Evolutionary conservation across 2,329 filamentous ascomycete genomes (phyloP).

Genomic region (Arachnopeziza araneosa): DNA sequence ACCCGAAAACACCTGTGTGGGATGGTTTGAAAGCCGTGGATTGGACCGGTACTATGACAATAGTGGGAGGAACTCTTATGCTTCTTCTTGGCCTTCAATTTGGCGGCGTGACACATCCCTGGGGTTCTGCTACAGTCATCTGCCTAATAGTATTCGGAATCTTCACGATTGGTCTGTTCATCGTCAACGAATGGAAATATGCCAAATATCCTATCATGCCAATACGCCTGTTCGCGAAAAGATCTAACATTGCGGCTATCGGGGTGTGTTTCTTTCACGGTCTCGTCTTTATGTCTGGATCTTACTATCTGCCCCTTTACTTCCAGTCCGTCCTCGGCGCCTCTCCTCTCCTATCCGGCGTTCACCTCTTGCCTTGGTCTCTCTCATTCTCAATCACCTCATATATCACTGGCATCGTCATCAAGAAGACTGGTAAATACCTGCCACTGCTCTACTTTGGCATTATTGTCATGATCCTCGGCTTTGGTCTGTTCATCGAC

Average conservation of each 20-base stretch:
- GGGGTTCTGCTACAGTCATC: conserved; percentile 69
- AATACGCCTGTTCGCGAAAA: conserved; percentile 59
- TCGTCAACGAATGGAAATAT: conserved; percentile 63
- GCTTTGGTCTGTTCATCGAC: conserved; percentile 40
- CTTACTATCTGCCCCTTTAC: conserved; percentile 48
- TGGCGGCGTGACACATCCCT: conserved; percentile 64
- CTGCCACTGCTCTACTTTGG: conserved; percentile 41
- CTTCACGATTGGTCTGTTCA: conserved; percentile 52
- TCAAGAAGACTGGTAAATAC: conserved; percentile 44
- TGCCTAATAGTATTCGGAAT: conserved; percentile 73
- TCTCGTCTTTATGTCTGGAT: conserved; percentile 31
- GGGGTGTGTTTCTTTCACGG: conserved; percentile 67
- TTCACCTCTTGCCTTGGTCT: conserved; percentile 60
- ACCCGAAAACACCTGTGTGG: conserved; percentile 55
- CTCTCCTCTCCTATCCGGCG: conserved; percentile 64
- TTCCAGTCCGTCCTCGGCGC: conserved; percentile 71
- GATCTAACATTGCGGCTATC: conserved; percentile 62
- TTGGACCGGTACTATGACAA: conserved; percentile 29
- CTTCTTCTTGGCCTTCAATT: conserved; percentile 79
- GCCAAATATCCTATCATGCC: conserved; percentile 76
- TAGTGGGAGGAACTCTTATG: conserved; percentile 55
- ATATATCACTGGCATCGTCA: conserved; percentile 41
- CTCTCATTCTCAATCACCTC: conserved; percentile 39
- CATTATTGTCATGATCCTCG: conserved; percentile 36
- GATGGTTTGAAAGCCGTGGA: conserved; percentile 57